phyloP scores from a whole-genome alignment of 345 rosid species.

The Hibiscus mutabilis region DNA sequence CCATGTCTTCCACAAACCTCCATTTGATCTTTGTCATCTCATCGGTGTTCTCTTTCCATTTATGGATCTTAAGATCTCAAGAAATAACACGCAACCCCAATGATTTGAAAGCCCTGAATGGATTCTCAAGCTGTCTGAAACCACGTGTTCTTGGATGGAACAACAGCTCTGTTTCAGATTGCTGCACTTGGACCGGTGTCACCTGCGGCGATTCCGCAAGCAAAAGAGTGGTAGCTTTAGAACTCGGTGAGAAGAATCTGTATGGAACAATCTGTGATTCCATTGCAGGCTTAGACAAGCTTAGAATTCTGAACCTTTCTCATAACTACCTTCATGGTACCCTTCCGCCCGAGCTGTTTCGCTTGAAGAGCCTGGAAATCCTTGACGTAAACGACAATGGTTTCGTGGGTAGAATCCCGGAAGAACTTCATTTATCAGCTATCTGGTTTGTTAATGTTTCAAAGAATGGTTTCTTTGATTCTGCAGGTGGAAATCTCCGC shows the following conservation, averaged over 20 bases:
- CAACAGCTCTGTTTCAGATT: not conserved
- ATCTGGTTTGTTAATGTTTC: conserved; percentile 62
- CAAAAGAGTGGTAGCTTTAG: conserved; percentile 33
- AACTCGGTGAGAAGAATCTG: conserved; percentile 40
- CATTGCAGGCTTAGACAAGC: conserved; percentile 29
- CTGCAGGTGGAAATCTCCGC: conserved; percentile 39
- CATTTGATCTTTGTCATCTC: not conserved
- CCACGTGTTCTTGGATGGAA: conserved; percentile 7
- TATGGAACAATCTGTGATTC: conserved; percentile 53
- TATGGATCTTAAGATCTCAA: not conserved
- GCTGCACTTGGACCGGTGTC: conserved; percentile 35
- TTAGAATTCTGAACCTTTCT: conserved; percentile 67
- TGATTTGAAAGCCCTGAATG: conserved; percentile 9
- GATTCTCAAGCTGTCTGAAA: not conserved
- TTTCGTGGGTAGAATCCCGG: conserved; percentile 54
- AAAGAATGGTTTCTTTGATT: conserved; percentile 62
- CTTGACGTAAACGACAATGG: conserved; percentile 64
- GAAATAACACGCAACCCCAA: not conserved
- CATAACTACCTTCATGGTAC: conserved; percentile 54
- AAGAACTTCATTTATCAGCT: conserved; percentile 27
- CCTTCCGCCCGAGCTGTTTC: conserved; percentile 44
- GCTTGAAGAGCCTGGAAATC: conserved; percentile 39
- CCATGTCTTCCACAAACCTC: not conserved
- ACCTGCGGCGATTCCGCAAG: conserved; percentile 28
- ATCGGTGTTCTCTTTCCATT: not conserved